Evolutionary conservation across 495 filamentous ascomycete species (phyloP).

Genomic region (Aspergillus hancockii): DNA sequence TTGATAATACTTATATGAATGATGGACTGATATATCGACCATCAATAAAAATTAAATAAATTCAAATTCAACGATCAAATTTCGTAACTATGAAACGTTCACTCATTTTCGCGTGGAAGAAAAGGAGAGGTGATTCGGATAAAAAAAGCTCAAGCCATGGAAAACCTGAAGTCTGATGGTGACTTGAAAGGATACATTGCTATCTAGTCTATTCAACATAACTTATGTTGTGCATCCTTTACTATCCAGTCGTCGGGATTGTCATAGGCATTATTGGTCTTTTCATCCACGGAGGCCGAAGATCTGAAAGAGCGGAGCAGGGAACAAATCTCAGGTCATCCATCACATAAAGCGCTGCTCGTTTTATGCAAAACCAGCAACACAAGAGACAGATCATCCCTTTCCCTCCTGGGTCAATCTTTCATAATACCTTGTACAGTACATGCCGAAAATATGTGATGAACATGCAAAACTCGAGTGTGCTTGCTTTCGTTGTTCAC

Average conservation of each 20-base stretch:
- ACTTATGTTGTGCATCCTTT: too few species aligned
- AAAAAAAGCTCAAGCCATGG: too few species aligned
- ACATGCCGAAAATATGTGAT: neutral
- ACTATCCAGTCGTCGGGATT: too few species aligned
- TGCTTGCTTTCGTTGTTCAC: neutral
- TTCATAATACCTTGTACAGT: neutral
- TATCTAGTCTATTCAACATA: too few species aligned
- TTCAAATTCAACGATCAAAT: neutral
- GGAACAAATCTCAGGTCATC: slow-evolving; percentile 3
- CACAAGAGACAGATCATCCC: too few species aligned
- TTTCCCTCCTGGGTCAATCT: too few species aligned
- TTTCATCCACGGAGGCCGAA: too few species aligned
- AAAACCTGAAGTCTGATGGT: too few species aligned
- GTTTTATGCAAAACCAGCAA: too few species aligned
- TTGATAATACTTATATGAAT: neutral
- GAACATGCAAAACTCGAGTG: neutral
- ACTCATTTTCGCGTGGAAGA: neutral
- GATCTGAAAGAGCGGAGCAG: slow-evolving; percentile 1
- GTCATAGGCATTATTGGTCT: too few species aligned
- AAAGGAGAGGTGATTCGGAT: neutral
- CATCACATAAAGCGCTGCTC: neutral
- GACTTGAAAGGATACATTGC: too few species aligned
- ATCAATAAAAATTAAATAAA: neutral
- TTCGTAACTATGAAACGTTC: neutral
- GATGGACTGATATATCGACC: slow-evolving; percentile 1